Base-by-base conservation (phyloP, 2,329 filamentous ascomycete species). In the Podosphaera aphanis region DNA sequence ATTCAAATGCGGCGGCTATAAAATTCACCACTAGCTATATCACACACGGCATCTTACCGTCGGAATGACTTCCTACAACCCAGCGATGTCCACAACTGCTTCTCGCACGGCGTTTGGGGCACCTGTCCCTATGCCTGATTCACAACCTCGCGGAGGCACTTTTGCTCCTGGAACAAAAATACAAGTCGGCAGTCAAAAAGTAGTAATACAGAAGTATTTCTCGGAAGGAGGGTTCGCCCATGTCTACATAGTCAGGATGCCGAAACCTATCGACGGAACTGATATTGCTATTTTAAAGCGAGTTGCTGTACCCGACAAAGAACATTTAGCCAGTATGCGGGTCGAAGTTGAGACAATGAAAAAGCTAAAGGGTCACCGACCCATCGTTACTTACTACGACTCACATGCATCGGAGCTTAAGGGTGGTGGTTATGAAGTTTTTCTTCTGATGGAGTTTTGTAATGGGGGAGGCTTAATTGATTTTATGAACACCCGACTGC, bases 321-420 rank as follows among this genome's bases (percentile, higher is more conserved):
- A 93, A 52, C 76, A 88, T 48, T 69, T 98, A 64, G 82, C 83
- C 51, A 86, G 83, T 62, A 95, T 98, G 90, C 78, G 90, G 62
- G 95, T 79, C 53, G 90, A 98, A 69, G 90, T 98, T 55, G 90
- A 98, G 66, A 98, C 90, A 13, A 98, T 98, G 90, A 98, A 98
- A 76, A 86, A 90, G 64, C 71, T 98, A 56, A 93, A 93, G 68
- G 90, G 90, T 47, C 90, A 95, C 70, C 77, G 78, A 51, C 80
- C 90, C 56, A 95, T 98, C 59, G 90, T 98, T 56, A 94, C 81
- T 48, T 98, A 98, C 64, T 86, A 95, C 61, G 90, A 98, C 66
- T 95, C 88, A 53, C 90, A 98, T 63, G 90, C 90, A 33, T 94
- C 85, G 15, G 86, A 95, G 63, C 67, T 95, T 55, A 79, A 83